Evolutionary conservation across 2,329 filamentous ascomycete genomes (phyloP).

Genomic region (Parasarocladium wereldwijsianum): DNA sequence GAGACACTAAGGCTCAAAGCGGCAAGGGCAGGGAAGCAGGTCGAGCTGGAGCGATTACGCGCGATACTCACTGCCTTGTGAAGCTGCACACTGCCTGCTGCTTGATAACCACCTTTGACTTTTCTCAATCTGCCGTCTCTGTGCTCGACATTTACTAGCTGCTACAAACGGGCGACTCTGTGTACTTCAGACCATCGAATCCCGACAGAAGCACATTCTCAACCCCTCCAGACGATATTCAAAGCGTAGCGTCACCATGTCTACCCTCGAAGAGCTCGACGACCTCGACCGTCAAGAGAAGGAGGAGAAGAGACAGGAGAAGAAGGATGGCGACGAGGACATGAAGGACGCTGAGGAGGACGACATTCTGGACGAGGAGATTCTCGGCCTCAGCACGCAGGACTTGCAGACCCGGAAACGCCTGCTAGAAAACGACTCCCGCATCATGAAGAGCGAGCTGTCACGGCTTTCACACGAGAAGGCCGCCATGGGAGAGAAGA

Average conservation of each 20-base stretch:
- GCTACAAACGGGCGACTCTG: too few relatives aligned
- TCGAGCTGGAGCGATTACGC: too few relatives aligned
- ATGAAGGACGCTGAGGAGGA: slow-evolving; percentile 84
- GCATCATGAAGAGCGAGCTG: slow-evolving; percentile 97
- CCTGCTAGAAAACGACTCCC: slow-evolving; percentile 89
- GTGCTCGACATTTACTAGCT: too few relatives aligned
- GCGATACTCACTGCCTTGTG: slow-evolving; percentile 11
- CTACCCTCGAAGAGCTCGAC: slow-evolving; percentile 83
- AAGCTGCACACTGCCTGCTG: slow-evolving; percentile 2
- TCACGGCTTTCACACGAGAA: slow-evolving; percentile 93
- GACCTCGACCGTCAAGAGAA: slow-evolving; percentile 70
- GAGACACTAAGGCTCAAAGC: slow-evolving; percentile 1
- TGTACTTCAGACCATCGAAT: too few relatives aligned
- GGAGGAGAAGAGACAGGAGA: slow-evolving; percentile 45
- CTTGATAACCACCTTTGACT: background rate
- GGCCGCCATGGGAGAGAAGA: slow-evolving; percentile 91
- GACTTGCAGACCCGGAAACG: slow-evolving; percentile 86
- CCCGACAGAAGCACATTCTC: too few relatives aligned
- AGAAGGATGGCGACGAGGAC: slow-evolving; percentile 58
- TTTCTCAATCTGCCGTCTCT: too few relatives aligned
- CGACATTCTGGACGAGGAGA: slow-evolving; percentile 81
- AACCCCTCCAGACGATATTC: too few relatives aligned
- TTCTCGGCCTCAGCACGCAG: slow-evolving; percentile 81
- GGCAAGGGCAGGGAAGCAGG: too few relatives aligned
- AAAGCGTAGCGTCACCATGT: slow-evolving; percentile 58